Evolutionary conservation across 345 rosid genomes (phyloP), one percentile per base, ranked within the genome.

Genomic region (Lepidium aucheri): DNA sequence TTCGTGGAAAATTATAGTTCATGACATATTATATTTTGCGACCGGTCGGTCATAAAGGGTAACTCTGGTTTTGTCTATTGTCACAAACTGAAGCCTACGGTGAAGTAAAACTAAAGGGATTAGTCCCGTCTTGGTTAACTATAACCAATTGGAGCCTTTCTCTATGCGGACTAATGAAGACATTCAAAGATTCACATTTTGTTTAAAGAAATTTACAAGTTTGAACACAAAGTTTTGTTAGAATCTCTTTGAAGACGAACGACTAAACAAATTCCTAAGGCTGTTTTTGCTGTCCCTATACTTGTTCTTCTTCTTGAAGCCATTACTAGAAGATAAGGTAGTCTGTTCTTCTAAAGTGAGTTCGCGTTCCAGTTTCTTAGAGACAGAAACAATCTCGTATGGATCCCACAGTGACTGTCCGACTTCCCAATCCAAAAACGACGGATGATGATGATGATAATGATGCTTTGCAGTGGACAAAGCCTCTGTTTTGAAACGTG

Each of bases 401-500:
- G 96, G 77, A 74, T 90, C 99, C 83, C 84, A 83, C 8, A 94
- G 74, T 0, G 96, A 73, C 28, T 88, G 84, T 54, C 69, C 56
- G 55, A 81, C 85, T 72, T 93, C 96, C 99, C 97, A 90, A 41
- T 56, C 45, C 69, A 67, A 38, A 56, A 14, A 54, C 42, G 39
- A 15, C 41, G 55, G 22, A 28, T 46, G 53, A 46, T 17, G 28
- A 36, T 20, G 47, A 42, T 20, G n/a, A n/a, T n/a, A n/a, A 1
- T 20, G 76, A 38, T 38, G 72, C 28, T 62, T 53, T 76, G 7
- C 7, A 8, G 1, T 33, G 12, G 68, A 60, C 39, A 72, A 63
- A 16, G 83, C 87, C 77, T 94, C 91, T 1, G 75, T 57, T 84
- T 72, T 82, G 87, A 94, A 94, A 55, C 97, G 81, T 4, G 95